Base-by-base conservation (phyloP, 495 filamentous ascomycete genomes). In the Lasiosphaeria hispida region DNA sequence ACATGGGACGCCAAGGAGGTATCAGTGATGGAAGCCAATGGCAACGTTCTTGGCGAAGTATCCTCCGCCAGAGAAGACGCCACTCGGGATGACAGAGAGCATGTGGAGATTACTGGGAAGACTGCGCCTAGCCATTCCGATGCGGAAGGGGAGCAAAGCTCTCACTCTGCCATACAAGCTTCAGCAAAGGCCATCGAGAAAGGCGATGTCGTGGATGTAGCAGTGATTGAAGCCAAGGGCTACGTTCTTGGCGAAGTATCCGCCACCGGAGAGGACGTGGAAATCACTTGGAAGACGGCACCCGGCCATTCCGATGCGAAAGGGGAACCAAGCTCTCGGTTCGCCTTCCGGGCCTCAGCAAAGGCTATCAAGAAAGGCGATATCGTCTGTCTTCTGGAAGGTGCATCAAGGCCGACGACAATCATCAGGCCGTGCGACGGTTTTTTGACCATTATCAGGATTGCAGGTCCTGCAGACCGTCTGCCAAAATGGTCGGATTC, bases 331-430 rank as follows among this genome's bases (percentile, higher is more conserved):
- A 48, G 37, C 19, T 44, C 53, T 57, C 42, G 52, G 7, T 70
- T 60, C 59, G 65, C 49, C 60, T 60, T 71, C 23, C 65, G 65
- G 45, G 34, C 55, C 44, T 63, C 61, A 40, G 63, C 61, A 57
- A 62, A 63, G 47, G 40, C 59, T 30, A 50, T 69, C 43, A 53
- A 54, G 39, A 36, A 59, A n/a, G 60, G 60, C 30, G 62, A 71
- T 57, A 7, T 71, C 39, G 38, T 71, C 61, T 71, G 68, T 59
- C 57, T 69, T 60, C 49, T 71, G 23, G 51, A 65, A 59, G 64
- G 62, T 49, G 66, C 66, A 59, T 60, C 45, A 62, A 58, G 59
- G 33, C 65, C 63, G 6, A 66, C 43, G 3, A 64, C 37, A 34
- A 68, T 70, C 36, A 53, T 67, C 39, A 63, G 60, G 58, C 44